Conservation (phyloP, 768 basidiomycete species). For the Cyathus striatus region DNA sequence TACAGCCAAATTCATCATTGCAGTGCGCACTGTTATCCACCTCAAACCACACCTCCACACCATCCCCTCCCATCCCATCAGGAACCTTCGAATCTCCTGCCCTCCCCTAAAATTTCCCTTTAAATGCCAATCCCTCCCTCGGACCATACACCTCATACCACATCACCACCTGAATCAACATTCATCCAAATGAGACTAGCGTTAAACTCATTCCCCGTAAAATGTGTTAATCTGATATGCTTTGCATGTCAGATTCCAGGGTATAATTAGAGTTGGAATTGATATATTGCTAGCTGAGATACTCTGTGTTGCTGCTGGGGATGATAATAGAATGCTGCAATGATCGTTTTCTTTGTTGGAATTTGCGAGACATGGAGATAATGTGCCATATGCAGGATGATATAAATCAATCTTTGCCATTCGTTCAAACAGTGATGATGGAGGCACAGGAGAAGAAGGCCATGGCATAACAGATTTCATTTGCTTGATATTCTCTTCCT, state of each 20-base stretch:
- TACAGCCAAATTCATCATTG: no score
- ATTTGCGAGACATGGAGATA: slow-evolving; percentile 26
- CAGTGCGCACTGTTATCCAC: no score
- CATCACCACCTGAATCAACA: slow-evolving; percentile 18
- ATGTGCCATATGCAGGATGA: slow-evolving; percentile 29
- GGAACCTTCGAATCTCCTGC: slow-evolving; percentile 27
- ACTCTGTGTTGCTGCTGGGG: slow-evolving; percentile 22
- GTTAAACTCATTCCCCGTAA: slow-evolving; percentile 32
- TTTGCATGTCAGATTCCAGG: slow-evolving; percentile 29
- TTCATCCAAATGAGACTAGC: slow-evolving; percentile 32
- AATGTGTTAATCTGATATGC: slow-evolving; percentile 31
- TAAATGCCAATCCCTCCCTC: slow-evolving; percentile 32
- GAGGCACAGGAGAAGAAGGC: slow-evolving; percentile 14
- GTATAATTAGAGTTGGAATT: slow-evolving; percentile 27
- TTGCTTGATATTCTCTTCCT: slow-evolving; percentile 12
- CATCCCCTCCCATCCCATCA: slow-evolving; percentile 21
- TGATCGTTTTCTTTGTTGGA: slow-evolving; percentile 4
- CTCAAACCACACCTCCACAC: slow-evolving; percentile 37
- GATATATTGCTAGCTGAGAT: slow-evolving; percentile 16
- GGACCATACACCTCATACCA: slow-evolving; percentile 28
- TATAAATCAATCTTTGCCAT: slow-evolving; percentile 22
- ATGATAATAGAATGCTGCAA: slow-evolving; percentile 16
- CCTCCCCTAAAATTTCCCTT: slow-evolving; percentile 35
- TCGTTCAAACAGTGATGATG: slow-evolving; percentile 12
- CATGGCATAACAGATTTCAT: slow-evolving; percentile 16